Percentiles rank a stretch among this genome's conserved stretches.
Evolutionary conservation across 352 stramenopile genomes (phyloP).

Genomic region (Hyphochytrium catenoides): DNA sequence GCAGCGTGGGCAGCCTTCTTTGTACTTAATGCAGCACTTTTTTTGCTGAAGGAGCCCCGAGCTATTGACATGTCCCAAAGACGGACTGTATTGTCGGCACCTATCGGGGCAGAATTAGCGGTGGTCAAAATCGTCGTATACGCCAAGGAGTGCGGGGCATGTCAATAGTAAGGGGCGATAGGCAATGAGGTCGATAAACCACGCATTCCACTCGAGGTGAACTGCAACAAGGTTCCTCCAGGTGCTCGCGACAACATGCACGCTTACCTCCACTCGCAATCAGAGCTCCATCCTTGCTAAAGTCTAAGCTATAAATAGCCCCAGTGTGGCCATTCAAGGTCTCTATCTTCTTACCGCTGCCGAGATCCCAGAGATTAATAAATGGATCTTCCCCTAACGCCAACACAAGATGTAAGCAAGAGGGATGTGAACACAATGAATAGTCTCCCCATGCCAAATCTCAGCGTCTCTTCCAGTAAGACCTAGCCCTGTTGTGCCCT

Average conservation of each 20-base stretch:
- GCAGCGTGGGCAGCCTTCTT: constrained; percentile 10
- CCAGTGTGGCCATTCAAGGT: constrained; percentile 46
- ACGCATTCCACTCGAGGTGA: no score
- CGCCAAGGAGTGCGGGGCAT: no score
- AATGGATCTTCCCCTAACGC: constrained; percentile 48
- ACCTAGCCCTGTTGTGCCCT: no score
- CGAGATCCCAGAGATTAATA: constrained; percentile 82
- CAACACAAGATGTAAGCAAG: not conserved
- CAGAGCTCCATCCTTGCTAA: constrained; percentile 45
- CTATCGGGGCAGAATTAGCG: no score
- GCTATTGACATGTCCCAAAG: constrained; percentile 57
- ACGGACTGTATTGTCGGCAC: constrained; percentile 43
- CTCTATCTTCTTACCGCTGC: constrained; percentile 52
- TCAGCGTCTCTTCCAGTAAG: no score
- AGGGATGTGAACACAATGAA: no score
- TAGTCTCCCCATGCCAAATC: no score
- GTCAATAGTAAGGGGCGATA: no score
- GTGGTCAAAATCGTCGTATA: no score
- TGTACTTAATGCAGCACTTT: constrained; percentile 5
- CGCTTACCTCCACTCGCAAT: constrained; percentile 38
- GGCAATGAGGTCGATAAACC: no score
- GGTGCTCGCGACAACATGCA: no score
- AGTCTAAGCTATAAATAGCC: constrained; percentile 38
- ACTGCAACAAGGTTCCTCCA: no score
- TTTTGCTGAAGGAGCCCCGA: constrained; percentile 33